A percentile compares a stretch with the other conserved stretches of the same genome.
Conservation (phyloP, 2,329 filamentous ascomycete species). For the Nigrograna mackinnonii region DNA sequence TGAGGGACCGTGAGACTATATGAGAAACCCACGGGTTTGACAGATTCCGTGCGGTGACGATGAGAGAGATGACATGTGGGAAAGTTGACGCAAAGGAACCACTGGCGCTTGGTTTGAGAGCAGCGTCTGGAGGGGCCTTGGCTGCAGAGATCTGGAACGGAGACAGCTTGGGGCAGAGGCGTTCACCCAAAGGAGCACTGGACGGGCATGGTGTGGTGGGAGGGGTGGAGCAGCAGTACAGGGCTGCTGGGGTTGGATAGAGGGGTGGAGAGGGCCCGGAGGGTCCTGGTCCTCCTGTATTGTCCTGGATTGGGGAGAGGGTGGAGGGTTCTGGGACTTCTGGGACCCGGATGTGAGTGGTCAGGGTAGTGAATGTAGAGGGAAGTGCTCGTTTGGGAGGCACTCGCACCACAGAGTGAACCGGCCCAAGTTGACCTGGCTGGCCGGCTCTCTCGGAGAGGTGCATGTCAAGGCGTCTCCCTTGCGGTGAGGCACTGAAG, state of each 20-base stretch:
- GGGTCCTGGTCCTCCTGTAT: conserved; percentile 4
- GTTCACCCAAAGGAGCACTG: conserved; percentile 41
- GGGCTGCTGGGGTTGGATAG: conserved; percentile 33
- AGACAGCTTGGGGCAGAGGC: conserved; percentile 37
- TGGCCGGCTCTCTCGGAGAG: conserved; percentile 15
- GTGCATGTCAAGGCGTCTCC: too few species aligned
- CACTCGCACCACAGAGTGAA: conserved; percentile 15
- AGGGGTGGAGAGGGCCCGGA: conserved; percentile 26
- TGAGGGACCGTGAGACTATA: conserved; percentile 39
- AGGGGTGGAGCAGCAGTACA: conserved; percentile 31
- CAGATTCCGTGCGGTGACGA: conserved; percentile 32
- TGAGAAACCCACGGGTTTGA: conserved; percentile 34
- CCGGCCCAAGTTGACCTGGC: neutral
- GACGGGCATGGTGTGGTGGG: conserved; percentile 30
- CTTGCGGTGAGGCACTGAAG: too few species aligned
- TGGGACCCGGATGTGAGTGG: too few species aligned
- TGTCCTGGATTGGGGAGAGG: too few species aligned
- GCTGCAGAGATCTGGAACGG: conserved; percentile 46
- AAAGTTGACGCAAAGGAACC: conserved; percentile 40
- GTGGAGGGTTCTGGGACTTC: too few species aligned
- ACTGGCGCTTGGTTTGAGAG: conserved; percentile 41
- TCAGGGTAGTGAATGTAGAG: too few species aligned
- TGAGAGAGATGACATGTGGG: conserved; percentile 35
- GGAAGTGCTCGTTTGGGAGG: conserved; percentile 10
- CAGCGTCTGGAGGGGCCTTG: conserved; percentile 44